phyloP scores from a whole-genome alignment of 805 yeast genomes.

The Cyberlindnera galapagoensis region DNA sequence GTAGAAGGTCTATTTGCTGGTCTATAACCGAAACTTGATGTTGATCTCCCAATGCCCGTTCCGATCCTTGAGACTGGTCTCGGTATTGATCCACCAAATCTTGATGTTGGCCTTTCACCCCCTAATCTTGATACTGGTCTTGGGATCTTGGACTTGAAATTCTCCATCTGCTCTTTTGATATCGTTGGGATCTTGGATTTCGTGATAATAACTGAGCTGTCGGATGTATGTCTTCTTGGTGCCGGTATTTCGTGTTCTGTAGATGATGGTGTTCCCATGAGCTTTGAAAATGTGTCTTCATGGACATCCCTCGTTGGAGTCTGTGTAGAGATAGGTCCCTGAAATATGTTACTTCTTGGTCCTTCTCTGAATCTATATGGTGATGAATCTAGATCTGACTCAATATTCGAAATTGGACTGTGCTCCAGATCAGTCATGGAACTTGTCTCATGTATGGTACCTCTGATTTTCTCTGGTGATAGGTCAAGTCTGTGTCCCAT shows the following conservation, averaged over 20 bases:
- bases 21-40: conserved; percentile 12
- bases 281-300: conserved; percentile 8
- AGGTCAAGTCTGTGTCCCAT: too few relatives aligned
- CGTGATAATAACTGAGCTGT: conserved; percentile 4
- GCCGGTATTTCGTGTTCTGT: conserved; percentile 16
- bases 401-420: too few relatives aligned
- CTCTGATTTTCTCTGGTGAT: too few relatives aligned
- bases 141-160: conserved; percentile 17
- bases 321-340: too few relatives aligned
- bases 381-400: too few relatives aligned
- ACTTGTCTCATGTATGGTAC: too few relatives aligned
- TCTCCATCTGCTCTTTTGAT: conserved; percentile 5
- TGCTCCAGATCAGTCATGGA: too few relatives aligned
- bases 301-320: conserved; percentile 7
- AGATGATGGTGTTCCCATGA: conserved; percentile 5
- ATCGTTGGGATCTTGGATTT: conserved; percentile 12
- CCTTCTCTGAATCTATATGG: too few relatives aligned
- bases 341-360: too few relatives aligned
- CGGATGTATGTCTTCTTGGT: conserved; percentile 10
- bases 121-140: conserved; percentile 19
- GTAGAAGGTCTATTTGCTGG: conserved; percentile 13
- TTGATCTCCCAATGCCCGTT: conserved; percentile 5
- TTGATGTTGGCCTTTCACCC: conserved; percentile 10
- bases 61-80: conserved; percentile 2
- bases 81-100: conserved; percentile 1